Evolutionary conservation across 139 green algal genomes (phyloP).

Genomic region (Tetratostichococcus sp.): DNA sequence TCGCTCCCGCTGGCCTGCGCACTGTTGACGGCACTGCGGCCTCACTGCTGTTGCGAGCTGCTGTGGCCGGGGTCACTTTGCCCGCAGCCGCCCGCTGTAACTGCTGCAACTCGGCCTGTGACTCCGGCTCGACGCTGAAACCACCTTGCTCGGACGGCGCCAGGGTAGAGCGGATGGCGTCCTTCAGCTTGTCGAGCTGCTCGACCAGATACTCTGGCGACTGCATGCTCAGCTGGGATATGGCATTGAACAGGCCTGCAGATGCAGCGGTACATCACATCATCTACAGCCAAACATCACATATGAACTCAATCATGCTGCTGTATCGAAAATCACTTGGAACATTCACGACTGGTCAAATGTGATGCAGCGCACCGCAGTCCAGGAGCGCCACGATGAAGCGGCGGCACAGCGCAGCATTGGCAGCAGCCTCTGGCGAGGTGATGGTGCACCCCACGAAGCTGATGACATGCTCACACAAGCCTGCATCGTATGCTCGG

Average conservation of each 20-base stretch:
- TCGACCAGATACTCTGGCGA: background rate
- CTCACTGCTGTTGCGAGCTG: background rate
- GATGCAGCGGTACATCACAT: background rate
- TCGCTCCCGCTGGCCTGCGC: background rate
- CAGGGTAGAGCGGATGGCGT: constrained; percentile 4
- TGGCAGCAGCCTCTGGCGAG: constrained; percentile 8
- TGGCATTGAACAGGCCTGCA: background rate
- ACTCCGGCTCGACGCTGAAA: too few relatives aligned
- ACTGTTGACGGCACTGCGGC: background rate
- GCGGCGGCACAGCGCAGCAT: constrained; percentile 10
- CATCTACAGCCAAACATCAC: background rate
- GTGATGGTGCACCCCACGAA: constrained; percentile 5
- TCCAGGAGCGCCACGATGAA: constrained; percentile 12
- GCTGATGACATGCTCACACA: constrained; percentile 15
- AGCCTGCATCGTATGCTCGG: constrained; percentile 1
- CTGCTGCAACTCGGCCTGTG: too few relatives aligned
- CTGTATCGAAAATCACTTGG: too few relatives aligned
- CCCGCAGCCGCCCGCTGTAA: too few relatives aligned
- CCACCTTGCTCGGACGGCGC: constrained; percentile 3
- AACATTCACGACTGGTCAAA: background rate
- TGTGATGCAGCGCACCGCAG: background rate
- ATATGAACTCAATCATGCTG: too few relatives aligned
- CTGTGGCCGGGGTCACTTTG: too few relatives aligned
- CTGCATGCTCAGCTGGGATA: constrained; percentile 1
- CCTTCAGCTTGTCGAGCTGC: constrained; percentile 15